Percentiles rank a stretch among this genome's conserved stretches.
Conservation (phyloP, 108 stramenopile species). For the Stephanodiscus triporus region DNA sequence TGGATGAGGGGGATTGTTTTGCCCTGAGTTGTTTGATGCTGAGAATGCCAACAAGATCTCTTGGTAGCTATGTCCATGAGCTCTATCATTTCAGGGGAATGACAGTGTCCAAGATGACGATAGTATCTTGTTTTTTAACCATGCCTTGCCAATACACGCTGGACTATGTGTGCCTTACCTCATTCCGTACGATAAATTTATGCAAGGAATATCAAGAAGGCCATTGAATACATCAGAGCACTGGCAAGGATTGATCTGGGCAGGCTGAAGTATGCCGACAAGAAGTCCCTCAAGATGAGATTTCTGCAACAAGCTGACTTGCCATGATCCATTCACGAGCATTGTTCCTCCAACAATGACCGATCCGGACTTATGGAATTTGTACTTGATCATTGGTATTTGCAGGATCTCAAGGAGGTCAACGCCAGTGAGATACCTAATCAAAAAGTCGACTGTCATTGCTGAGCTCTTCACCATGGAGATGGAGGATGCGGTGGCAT, state of each 20-base stretch:
- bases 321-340: background rate
- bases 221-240: too few species aligned
- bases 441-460: background rate
- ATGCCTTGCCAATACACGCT: too few species aligned
- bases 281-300: too few species aligned
- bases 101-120: too few species aligned
- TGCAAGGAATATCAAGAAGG: background rate
- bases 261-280: too few species aligned
- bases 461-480: background rate
- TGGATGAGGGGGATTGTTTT: too few species aligned
- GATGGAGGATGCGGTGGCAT: background rate
- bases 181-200: background rate
- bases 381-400: background rate
- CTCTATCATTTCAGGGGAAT: too few species aligned
- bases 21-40: too few species aligned
- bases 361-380: slow-evolving; percentile 4
- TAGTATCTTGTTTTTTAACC: too few species aligned
- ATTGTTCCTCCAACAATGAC: background rate
- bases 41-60: too few species aligned
- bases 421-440: background rate
- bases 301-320: background rate
- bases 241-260: too few species aligned
- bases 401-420: background rate
- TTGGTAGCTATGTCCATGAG: too few species aligned
- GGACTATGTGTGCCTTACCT: background rate